Evolutionary conservation across 176 grass and related monocot genomes (phyloP).

Genomic region (Typha latifolia): DNA sequence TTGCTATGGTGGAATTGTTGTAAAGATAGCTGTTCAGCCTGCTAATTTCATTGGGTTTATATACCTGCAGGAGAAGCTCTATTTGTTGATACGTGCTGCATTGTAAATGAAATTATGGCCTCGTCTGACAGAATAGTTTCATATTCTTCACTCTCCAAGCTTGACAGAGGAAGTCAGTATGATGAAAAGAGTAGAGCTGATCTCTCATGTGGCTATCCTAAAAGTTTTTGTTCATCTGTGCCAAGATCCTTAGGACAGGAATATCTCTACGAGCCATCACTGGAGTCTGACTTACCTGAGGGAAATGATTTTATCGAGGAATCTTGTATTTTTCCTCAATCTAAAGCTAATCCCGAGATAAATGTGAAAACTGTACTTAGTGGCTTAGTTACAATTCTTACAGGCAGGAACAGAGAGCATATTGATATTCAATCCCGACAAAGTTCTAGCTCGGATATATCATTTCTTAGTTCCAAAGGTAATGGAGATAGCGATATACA

Average conservation of each 20-base stretch:
- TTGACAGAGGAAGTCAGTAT: slow-evolving; percentile 1
- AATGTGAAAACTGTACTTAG: slow-evolving; percentile 51
- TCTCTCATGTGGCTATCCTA: background rate
- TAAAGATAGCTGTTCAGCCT: background rate
- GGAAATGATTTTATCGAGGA: background rate
- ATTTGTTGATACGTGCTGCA: background rate
- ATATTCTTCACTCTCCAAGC: slow-evolving; percentile 12
- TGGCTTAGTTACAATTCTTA: slow-evolving; percentile 50
- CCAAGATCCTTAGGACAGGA: background rate
- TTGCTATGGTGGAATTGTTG: background rate
- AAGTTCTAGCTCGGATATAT: slow-evolving; percentile 39
- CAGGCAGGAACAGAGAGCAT: slow-evolving; percentile 20
- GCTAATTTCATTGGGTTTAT: background rate
- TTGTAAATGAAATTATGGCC: slow-evolving; percentile 11
- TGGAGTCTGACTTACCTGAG: slow-evolving; percentile 1
- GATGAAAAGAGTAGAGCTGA: background rate
- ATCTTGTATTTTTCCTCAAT: background rate
- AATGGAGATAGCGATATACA: slow-evolving; percentile 55
- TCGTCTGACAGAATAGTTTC: slow-evolving; percentile 1
- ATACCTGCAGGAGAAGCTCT: slow-evolving; percentile 6
- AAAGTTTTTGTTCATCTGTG: background rate
- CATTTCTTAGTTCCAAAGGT: slow-evolving; percentile 50
- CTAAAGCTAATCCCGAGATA: slow-evolving; percentile 19
- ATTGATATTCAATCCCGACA: slow-evolving; percentile 17
- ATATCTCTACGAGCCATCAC: background rate